phyloP scores from a whole-genome alignment of 768 basidiomycete species.

The Porpolomopsis calyptriformis region DNA sequence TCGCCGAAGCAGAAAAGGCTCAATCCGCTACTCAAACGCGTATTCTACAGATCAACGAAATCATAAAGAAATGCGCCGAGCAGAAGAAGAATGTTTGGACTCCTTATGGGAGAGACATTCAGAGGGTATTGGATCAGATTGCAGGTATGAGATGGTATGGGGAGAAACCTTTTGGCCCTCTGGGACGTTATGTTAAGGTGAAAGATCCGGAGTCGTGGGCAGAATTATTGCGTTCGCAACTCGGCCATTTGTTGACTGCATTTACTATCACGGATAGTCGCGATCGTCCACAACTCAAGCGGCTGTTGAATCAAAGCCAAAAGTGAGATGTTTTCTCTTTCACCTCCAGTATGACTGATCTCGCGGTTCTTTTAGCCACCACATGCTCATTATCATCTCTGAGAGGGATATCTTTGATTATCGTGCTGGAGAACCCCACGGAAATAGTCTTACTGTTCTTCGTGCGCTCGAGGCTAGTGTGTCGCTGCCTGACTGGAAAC shows the following conservation, averaged over 20 bases:
- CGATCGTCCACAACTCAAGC: slow-evolving; percentile 49
- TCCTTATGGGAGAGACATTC: slow-evolving; percentile 55
- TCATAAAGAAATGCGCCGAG: slow-evolving; percentile 39
- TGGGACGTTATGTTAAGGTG: slow-evolving; percentile 70
- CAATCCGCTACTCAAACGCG: slow-evolving; percentile 24
- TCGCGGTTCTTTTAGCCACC: slow-evolving; percentile 23
- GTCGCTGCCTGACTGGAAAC: not conserved
- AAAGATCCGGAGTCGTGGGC: slow-evolving; percentile 57
- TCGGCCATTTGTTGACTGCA: slow-evolving; percentile 48
- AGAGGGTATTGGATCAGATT: slow-evolving; percentile 45
- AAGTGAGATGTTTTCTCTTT: slow-evolving; percentile 41
- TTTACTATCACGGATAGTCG: slow-evolving; percentile 66
- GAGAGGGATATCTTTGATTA: slow-evolving; percentile 78
- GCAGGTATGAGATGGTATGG: slow-evolving; percentile 48
- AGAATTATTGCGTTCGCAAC: slow-evolving; percentile 47
- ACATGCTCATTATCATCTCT: slow-evolving; percentile 48
- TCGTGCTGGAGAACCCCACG: slow-evolving; percentile 56
- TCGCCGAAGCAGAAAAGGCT: slow-evolving; percentile 26
- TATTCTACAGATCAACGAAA: slow-evolving; percentile 37
- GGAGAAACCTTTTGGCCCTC: slow-evolving; percentile 60
- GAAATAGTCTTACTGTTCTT: slow-evolving; percentile 58
- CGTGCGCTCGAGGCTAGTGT: slow-evolving; percentile 65
- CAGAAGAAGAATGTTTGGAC: slow-evolving; percentile 48
- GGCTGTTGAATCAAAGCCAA: slow-evolving; percentile 43
- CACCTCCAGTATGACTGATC: not conserved